phyloP scores from a whole-genome alignment of 2,329 filamentous ascomycete genomes.

The Annulohypoxylon truncatum region DNA sequence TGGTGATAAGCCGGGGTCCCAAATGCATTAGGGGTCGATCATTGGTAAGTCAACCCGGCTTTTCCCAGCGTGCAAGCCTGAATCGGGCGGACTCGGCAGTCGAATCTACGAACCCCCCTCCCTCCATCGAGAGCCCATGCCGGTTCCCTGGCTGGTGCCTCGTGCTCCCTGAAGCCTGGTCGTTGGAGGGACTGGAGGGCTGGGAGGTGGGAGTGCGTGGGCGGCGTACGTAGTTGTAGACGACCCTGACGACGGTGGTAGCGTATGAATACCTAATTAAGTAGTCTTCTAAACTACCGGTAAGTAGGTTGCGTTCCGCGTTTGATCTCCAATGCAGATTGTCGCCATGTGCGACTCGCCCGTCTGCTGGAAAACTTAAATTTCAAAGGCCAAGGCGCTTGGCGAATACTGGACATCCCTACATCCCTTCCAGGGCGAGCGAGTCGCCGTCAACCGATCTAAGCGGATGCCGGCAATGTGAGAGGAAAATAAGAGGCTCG shows the following conservation, averaged over 20 bases:
- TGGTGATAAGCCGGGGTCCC: slow-evolving; percentile 28
- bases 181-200: slow-evolving; percentile 5
- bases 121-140: slow-evolving; percentile 24
- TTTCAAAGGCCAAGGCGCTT: slow-evolving; percentile 26
- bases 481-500: slow-evolving; percentile 35
- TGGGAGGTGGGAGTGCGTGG: slow-evolving; percentile 25
- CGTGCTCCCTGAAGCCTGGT: background rate
- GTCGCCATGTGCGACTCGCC: slow-evolving; percentile 38
- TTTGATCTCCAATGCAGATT: slow-evolving; percentile 40
- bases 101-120: slow-evolving; percentile 20
- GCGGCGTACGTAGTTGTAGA: slow-evolving; percentile 11
- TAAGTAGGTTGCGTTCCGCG: slow-evolving; percentile 36
- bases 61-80: slow-evolving; percentile 33
- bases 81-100: slow-evolving; percentile 41
- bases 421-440: background rate
- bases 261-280: slow-evolving; percentile 38
- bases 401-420: slow-evolving; percentile 36
- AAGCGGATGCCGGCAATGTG: slow-evolving; percentile 36
- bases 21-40: slow-evolving; percentile 44
- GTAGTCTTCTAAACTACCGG: slow-evolving; percentile 36
- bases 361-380: slow-evolving; percentile 25
- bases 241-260: slow-evolving; percentile 4
- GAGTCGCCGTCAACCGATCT: slow-evolving; percentile 24
- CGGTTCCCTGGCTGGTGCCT: background rate
- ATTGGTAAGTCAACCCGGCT: slow-evolving; percentile 42